Evolutionary conservation across 1,139 yeast genomes (phyloP).

Genomic region (Hyphopichia buzzinii): DNA sequence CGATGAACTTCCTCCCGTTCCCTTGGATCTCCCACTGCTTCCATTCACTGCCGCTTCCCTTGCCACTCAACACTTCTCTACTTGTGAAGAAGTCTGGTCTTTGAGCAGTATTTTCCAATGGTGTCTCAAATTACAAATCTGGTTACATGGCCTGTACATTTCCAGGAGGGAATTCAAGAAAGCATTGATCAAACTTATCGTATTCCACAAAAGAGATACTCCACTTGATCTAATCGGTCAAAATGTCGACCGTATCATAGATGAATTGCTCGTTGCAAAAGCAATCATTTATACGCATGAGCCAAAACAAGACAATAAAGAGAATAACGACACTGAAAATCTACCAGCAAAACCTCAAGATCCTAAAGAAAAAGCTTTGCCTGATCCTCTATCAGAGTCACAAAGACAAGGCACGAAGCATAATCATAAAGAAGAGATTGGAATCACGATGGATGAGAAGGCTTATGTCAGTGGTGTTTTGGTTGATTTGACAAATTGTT

Average conservation of each 20-base stretch:
- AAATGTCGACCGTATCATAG: conserved; percentile 51
- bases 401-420: background rate
- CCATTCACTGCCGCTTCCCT: conserved; percentile 56
- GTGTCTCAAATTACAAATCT: conserved; percentile 51
- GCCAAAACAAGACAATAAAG: conserved; percentile 11
- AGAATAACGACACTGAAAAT: conserved; percentile 5
- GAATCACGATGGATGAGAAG: conserved; percentile 21
- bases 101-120: conserved; percentile 41
- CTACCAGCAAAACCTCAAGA: conserved; percentile 1
- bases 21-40: conserved; percentile 53
- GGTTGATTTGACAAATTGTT: conserved; percentile 37
- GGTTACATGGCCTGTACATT: conserved; percentile 51
- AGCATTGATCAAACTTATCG: conserved; percentile 51
- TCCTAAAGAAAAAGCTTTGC: background rate
- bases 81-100: conserved; percentile 40
- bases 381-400: background rate
- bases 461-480: conserved; percentile 35
- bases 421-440: conserved; percentile 14
- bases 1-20: conserved; percentile 47
- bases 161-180: conserved; percentile 50
- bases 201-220: conserved; percentile 49
- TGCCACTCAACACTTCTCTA: conserved; percentile 45
- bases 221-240: conserved; percentile 57
- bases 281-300: conserved; percentile 32
- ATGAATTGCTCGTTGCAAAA: conserved; percentile 42